Conservation (phyloP, 108 stramenopile genomes). For the Aureococcus anophagefferens region DNA sequence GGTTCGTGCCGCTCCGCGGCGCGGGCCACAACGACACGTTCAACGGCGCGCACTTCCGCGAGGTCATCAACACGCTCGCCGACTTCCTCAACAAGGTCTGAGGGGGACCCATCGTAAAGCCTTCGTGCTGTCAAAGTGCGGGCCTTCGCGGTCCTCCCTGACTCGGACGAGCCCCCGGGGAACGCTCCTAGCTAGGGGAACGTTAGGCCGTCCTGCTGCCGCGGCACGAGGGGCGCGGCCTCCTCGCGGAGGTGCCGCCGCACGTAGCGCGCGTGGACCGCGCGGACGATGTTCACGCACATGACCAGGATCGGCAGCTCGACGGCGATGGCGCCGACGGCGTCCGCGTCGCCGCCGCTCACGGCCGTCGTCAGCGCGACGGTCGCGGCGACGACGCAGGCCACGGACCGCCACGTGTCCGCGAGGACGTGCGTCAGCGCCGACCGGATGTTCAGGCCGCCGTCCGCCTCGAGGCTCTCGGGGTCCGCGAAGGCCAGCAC, state of each 20-base stretch:
- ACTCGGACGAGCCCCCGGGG: too few species aligned
- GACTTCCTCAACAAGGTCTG: neutral
- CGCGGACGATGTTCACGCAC: neutral
- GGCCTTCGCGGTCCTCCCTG: too few species aligned
- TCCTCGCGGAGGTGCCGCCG: too few species aligned
- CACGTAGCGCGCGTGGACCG: neutral
- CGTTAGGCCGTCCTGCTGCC: too few species aligned
- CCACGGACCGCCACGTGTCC: neutral
- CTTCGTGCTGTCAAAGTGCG: too few species aligned
- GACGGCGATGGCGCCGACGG: neutral
- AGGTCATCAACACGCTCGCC: neutral
- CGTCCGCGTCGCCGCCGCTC: neutral
- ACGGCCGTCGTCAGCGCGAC: neutral
- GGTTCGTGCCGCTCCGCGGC: neutral
- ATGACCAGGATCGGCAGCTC: neutral
- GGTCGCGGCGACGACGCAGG: neutral
- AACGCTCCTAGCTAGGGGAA: too few species aligned
- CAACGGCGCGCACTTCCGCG: neutral
- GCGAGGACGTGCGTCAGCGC: neutral
- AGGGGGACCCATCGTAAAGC: too few species aligned
- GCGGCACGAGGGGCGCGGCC: too few species aligned
- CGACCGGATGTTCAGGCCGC: neutral
- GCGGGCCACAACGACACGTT: neutral
- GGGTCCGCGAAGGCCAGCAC: neutral
- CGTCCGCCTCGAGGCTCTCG: neutral